These are phyloP conservation scores for Oryza punctata DNA, from an alignment of 176 grass and related monocot species.

Conservation along the genomic window DNA sequence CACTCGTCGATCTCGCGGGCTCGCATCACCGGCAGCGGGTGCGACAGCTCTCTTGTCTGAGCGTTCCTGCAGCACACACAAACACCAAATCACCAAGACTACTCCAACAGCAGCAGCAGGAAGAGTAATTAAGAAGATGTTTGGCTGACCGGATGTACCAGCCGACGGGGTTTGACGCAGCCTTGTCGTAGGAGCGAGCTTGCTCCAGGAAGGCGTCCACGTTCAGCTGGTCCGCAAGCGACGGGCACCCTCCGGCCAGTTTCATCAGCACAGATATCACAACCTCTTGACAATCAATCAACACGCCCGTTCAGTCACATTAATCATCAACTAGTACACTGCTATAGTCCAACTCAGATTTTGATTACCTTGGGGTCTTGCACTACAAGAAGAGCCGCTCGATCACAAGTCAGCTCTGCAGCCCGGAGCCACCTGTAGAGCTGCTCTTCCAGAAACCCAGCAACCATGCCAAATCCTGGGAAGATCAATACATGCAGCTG, in stretches of 20 bases:
- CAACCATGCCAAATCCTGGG: conserved; percentile 83
- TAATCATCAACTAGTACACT: neutral
- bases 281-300: conserved; percentile 77
- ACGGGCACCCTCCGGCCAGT: conserved; percentile 86
- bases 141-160: conserved; percentile 82
- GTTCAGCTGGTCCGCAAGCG: conserved; percentile 79
- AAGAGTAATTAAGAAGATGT: neutral
- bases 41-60: conserved; percentile 83
- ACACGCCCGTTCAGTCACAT: neutral
- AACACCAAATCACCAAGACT: too few relatives aligned
- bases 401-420: conserved; percentile 89
- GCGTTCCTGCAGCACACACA: conserved; percentile 58
- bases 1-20: conserved; percentile 85
- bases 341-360: neutral
- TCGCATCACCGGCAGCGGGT: conserved; percentile 82
- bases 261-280: conserved; percentile 99
- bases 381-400: conserved; percentile 92
- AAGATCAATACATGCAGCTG: neutral
- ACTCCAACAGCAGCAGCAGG: neutral
- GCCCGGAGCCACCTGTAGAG: conserved; percentile 87
- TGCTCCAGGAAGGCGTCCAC: conserved; percentile 98
- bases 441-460: conserved; percentile 84
- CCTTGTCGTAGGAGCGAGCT: conserved; percentile 94
- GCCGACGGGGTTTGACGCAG: conserved; percentile 71
- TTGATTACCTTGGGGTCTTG: conserved; percentile 80